Evolutionary conservation across 139 green algal genomes (phyloP), one percentile per base, ranked within the genome.

Genomic region (Coccomyxa sp.): DNA sequence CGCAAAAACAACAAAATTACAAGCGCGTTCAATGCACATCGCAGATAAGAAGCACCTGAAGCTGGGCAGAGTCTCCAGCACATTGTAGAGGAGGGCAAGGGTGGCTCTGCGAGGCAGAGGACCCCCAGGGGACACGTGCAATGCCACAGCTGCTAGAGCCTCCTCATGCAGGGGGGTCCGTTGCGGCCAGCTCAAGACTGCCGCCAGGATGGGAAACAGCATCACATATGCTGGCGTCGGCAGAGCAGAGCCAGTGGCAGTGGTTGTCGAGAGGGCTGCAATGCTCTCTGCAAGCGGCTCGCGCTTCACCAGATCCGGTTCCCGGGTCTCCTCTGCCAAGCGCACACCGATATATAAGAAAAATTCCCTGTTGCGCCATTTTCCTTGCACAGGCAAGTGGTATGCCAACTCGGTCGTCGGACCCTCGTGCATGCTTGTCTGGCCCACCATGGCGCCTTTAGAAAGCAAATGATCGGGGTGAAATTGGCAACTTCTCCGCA

Each of bases 111-210:
- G 87, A 18, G 90, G 90, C 51, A 96, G 79, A 7, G 76, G 51
- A 10, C 27, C 11, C 57, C 85, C 88, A 0, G 90, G 81, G 3
- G 83, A 83, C 14, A 91, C 89, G 82, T 95, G 94, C 78, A 92
- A 88, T 25, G 87, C 81, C 71, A 96, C 25, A 27, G 94, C 86
- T 9, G 60, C 79, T 32, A 98, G 86, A 13, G 93, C 94, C 63
- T 87, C 79, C 45, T 97, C 93, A 86, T 97, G 94, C 80, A 96
- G 90, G 11, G 88, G 81, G 15, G 93, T 96, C 83, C 93, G 90
- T 15, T 82, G 31, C 0, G 88, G 86, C 45, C 83, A 90, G 71
- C 81, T 88, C 67, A 96, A 83, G 58, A 95, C 81, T 1, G 89
- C 85, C 76, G 80, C 82, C 38, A 97, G 79, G 13, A 97, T 85